Evolutionary conservation across 2,329 filamentous ascomycete species (phyloP).

Genomic region (Fusarium sp.): DNA sequence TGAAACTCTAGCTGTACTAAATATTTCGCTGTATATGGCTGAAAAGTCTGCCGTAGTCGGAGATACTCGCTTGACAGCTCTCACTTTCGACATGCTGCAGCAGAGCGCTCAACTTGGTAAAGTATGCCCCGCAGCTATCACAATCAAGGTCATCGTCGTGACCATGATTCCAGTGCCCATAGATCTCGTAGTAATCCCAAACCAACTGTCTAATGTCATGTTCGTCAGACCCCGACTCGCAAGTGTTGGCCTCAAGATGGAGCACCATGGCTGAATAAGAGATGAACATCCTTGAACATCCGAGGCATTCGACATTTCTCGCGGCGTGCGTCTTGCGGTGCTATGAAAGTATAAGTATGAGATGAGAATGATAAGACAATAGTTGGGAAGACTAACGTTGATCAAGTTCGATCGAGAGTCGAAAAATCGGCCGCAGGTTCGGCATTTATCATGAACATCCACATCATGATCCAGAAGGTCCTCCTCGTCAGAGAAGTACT

Average conservation of each 20-base stretch:
- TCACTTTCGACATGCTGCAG: slow-evolving; percentile 40
- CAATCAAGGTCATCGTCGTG: slow-evolving; percentile 25
- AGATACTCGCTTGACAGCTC: slow-evolving; percentile 7
- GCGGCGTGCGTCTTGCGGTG: slow-evolving; percentile 24
- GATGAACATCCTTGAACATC: slow-evolving; percentile 25
- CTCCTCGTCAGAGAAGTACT: neutral
- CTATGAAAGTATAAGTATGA: neutral
- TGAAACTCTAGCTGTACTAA: neutral
- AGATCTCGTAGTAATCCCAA: slow-evolving; percentile 22
- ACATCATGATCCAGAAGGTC: slow-evolving; percentile 7
- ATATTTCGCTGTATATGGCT: accelerated
- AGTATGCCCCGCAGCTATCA: slow-evolving; percentile 18
- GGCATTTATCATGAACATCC: slow-evolving; percentile 22
- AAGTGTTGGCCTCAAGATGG: slow-evolving; percentile 36
- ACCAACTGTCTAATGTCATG: slow-evolving; percentile 12
- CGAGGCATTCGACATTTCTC: slow-evolving; percentile 21
- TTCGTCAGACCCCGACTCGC: slow-evolving; percentile 11
- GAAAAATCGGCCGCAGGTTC: slow-evolving; percentile 6
- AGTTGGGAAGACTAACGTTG: neutral
- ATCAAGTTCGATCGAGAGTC: slow-evolving; percentile 12
- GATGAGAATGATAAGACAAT: too few relatives aligned
- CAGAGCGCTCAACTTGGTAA: slow-evolving; percentile 21
- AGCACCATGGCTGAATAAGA: slow-evolving; percentile 37
- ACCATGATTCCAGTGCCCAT: neutral
- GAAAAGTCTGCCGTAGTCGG: neutral